Base-by-base conservation (phyloP, 1,284 basidiomycete species). In the Rhodotorula sp. region DNA sequence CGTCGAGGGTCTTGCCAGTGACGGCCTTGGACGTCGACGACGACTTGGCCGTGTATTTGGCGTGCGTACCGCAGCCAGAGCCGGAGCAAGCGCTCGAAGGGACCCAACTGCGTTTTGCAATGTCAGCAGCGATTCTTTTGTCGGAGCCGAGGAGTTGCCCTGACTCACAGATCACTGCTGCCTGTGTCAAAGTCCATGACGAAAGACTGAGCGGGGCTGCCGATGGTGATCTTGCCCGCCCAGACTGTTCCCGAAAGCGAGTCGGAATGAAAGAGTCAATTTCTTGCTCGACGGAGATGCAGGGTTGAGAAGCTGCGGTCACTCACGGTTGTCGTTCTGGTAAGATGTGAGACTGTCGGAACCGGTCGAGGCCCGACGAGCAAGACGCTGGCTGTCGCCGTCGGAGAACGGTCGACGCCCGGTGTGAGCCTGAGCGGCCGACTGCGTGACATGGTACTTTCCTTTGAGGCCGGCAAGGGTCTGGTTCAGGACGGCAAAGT, bases 1-100 rank as follows among this genome's bases (percentile, higher is more conserved):
- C 84, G 10, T 57, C 64, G 80, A 88, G 87, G 0, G 71, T 74
- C 64, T 79, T 77, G 52, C 77, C 76, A 31, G 75, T 68, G 14
- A 69, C 67, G 4, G 64, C 18, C 6, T 23, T 4, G 5, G 77
- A 76, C 3, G 79, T 79, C 1, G 75, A 72, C 1, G 79, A 80
- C 5, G 54, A 26, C 5, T 70, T 54, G 10, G 79, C 60, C 70
- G 79, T 61, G 73, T 80, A 81, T 52, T 77, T 79, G 64, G 65
- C 62, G 67, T 80, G 78, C 21, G 46, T 43, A 16, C 64, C 59
- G 73, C 80, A 80, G 12, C 68, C 71, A 15, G 65, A 47, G 2
- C 74, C 65, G 15, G 72, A 77, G 73, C 80, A 80, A 31, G 29
- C 58, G 21, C 29, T n/a, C 43, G 58, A 60, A 26, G 58, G 58